These are phyloP conservation scores for Kluyveromyces nonfermentans DNA, from an alignment of 805 yeast species.

Conservation along the genomic window DNA sequence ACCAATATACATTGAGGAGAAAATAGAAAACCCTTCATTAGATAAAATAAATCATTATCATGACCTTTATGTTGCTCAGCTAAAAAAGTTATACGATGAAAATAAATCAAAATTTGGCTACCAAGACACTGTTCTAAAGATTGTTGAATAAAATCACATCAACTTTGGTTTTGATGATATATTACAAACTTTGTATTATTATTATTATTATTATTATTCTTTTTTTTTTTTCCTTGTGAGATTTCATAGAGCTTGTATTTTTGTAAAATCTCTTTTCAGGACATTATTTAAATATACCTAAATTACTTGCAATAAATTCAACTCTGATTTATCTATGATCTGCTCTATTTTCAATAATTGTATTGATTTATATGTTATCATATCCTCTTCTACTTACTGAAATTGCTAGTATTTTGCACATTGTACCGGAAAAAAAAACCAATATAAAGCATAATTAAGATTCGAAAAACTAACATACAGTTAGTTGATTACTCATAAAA, in stretches of 20 bases:
- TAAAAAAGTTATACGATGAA: slow-evolving; percentile 54
- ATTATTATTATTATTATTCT: no score
- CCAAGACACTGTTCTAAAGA: slow-evolving; percentile 17
- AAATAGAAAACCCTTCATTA: slow-evolving; percentile 34
- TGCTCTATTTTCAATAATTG: no score
- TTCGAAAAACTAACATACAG: no score
- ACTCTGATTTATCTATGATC: neutral
- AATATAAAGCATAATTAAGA: no score
- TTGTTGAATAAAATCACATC: slow-evolving; percentile 14
- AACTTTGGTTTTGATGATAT: neutral
- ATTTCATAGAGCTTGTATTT: neutral
- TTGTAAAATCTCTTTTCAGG: neutral
- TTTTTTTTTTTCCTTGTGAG: neutral
- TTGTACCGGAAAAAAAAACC: no score
- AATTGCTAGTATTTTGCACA: no score
- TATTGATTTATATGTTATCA: no score
- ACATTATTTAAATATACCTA: no score
- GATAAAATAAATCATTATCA: slow-evolving; percentile 64
- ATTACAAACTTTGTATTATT: neutral
- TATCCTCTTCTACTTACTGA: no score
- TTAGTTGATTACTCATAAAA: no score
- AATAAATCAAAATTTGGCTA: slow-evolving; percentile 46
- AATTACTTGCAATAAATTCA: no score
- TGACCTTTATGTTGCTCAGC: slow-evolving; percentile 52
- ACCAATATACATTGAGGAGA: slow-evolving; percentile 51